Evolutionary conservation across 352 stramenopile species (phyloP).

Genomic region (Phytophthora pistaciae): DNA sequence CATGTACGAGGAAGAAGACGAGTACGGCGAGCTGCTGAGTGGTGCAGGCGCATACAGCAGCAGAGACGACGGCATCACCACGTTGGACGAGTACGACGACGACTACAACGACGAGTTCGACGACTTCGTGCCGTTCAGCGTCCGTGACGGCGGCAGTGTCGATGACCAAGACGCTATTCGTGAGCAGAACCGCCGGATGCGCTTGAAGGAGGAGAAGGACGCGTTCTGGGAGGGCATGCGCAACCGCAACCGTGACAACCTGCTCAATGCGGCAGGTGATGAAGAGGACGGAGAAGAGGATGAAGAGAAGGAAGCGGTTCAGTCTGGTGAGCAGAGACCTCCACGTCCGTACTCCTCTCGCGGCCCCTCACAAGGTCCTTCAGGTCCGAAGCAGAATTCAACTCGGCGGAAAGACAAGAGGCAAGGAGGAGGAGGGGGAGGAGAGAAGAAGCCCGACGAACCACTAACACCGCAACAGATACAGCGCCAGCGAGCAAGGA

Average conservation of each 20-base stretch:
- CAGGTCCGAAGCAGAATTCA: slow-evolving; percentile 22
- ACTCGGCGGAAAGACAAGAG: slow-evolving; percentile 40
- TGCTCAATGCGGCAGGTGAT: slow-evolving; percentile 7
- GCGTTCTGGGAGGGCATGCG: slow-evolving; percentile 79
- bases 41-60: slow-evolving; percentile 3
- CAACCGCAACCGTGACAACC: slow-evolving; percentile 58
- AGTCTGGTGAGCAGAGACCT: slow-evolving; percentile 15
- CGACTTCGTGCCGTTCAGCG: slow-evolving; percentile 76
- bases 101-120: slow-evolving; percentile 91
- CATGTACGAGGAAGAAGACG: slow-evolving; percentile 63
- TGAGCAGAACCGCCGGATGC: slow-evolving; percentile 60
- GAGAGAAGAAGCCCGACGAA: slow-evolving; percentile 33
- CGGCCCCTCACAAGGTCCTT: slow-evolving; percentile 1
- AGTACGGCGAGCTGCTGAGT: slow-evolving; percentile 25
- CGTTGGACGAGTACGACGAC: slow-evolving; percentile 78
- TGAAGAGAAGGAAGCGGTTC: slow-evolving; percentile 30
- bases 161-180: slow-evolving; percentile 67
- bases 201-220: slow-evolving; percentile 65
- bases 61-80: slow-evolving; percentile 28
- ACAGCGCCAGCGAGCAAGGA: slow-evolving; percentile 53
- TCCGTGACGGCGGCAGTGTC: slow-evolving; percentile 49
- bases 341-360: slow-evolving; percentile 2
- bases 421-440: slow-evolving; percentile 15
- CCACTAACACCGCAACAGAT: slow-evolving; percentile 44
- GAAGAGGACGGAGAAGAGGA: slow-evolving; percentile 31